Evolutionary conservation across 2,329 filamentous ascomycete genomes (phyloP).

Genomic region (Talaromyces sp.): DNA sequence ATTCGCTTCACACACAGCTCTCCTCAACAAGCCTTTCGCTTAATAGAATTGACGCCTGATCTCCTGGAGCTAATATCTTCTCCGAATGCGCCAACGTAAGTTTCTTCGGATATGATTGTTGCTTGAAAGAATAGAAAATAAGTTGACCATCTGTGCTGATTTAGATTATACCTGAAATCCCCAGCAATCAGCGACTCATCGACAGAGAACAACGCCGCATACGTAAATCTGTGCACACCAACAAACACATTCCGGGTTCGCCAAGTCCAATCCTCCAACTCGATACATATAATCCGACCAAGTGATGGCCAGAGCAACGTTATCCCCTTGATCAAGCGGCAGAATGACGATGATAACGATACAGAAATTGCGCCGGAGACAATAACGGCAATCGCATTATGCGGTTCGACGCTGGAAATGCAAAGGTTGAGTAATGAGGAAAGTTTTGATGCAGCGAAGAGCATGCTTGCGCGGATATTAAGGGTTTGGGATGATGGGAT

Average conservation of each 20-base stretch:
- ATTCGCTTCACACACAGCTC: slow-evolving; percentile 41
- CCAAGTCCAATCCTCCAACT: slow-evolving; percentile 65
- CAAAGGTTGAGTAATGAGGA: slow-evolving; percentile 27
- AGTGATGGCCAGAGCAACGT: slow-evolving; percentile 30
- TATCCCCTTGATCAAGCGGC: slow-evolving; percentile 14
- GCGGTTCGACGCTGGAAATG: slow-evolving; percentile 46
- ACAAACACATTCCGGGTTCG: slow-evolving; percentile 57
- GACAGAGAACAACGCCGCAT: slow-evolving; percentile 27
- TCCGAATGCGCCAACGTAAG: slow-evolving; percentile 40
- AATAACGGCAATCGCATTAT: slow-evolving; percentile 44
- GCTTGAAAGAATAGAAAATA: not conserved
- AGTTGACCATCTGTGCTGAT: not conserved
- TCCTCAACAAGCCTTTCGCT: slow-evolving; percentile 53
- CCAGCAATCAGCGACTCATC: slow-evolving; percentile 23
- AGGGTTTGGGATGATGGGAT: slow-evolving; percentile 27
- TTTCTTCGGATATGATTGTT: not conserved
- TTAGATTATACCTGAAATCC: slow-evolving; percentile 45
- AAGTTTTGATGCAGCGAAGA: slow-evolving; percentile 29
- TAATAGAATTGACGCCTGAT: slow-evolving; percentile 60
- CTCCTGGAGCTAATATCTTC: slow-evolving; percentile 53
- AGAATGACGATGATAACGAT: slow-evolving; percentile 7
- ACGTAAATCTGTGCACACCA: slow-evolving; percentile 58
- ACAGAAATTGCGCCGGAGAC: slow-evolving; percentile 26
- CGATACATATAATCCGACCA: slow-evolving; percentile 53
- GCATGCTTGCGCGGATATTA: slow-evolving; percentile 30